phyloP scores from a whole-genome alignment of 2,329 filamentous ascomycete species.

The Teratosphaeria viscida region DNA sequence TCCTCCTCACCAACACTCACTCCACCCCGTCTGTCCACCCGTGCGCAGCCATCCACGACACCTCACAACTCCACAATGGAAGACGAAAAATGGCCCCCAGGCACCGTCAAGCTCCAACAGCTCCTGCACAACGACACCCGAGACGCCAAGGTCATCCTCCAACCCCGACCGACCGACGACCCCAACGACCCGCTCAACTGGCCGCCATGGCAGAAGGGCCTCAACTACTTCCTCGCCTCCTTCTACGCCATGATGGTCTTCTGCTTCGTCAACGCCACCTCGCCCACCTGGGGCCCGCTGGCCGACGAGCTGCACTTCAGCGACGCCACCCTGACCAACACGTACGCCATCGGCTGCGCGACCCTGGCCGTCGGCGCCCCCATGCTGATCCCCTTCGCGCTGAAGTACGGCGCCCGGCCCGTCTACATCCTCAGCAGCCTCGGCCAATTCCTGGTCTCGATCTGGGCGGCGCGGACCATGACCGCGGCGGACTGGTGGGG shows the following conservation, averaged over 20 bases:
- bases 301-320: conserved; percentile 35
- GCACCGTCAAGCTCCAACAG: neutral
- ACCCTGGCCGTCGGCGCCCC: conserved; percentile 39
- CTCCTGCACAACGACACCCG: conserved; percentile 5
- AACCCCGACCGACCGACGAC: conserved; percentile 28
- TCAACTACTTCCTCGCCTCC: conserved; percentile 33
- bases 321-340: conserved; percentile 33
- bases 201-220: conserved; percentile 30
- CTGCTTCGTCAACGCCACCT: conserved; percentile 32
- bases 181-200: conserved; percentile 33
- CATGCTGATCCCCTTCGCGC: conserved; percentile 42
- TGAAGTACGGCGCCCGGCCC: conserved; percentile 41
- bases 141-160: conserved; percentile 23
- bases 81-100: neutral
- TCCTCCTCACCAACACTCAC: neutral
- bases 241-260: conserved; percentile 36
- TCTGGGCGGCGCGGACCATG: conserved; percentile 38
- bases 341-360: conserved; percentile 35
- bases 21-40: neutral
- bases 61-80: neutral
- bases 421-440: conserved; percentile 39
- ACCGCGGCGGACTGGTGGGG: conserved; percentile 35
- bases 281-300: conserved; percentile 34
- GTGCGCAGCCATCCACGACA: neutral
- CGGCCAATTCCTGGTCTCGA: conserved; percentile 38